Evolutionary conservation across 768 basidiomycete genomes (phyloP).

Genomic region (Naganishia vishniacii): DNA sequence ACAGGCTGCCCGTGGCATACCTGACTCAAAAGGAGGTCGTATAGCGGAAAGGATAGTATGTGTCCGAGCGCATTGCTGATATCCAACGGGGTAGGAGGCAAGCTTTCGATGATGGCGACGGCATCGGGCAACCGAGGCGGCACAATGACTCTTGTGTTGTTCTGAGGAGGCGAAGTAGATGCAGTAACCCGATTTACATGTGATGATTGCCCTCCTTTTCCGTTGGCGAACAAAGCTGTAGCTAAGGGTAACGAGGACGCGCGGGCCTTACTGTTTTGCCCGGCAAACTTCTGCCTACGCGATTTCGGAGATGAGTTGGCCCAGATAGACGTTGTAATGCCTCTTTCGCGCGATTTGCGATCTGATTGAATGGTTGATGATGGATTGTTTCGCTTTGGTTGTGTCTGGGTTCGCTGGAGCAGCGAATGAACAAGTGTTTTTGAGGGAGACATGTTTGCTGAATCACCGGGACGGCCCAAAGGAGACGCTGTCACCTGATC

Average conservation of each 20-base stretch:
- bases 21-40: not conserved
- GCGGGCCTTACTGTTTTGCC: not conserved
- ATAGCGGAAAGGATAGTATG: constrained; percentile 6
- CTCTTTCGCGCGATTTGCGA: not conserved
- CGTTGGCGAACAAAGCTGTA: not conserved
- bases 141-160: too few species aligned
- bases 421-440: not conserved
- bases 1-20: not conserved
- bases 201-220: too few species aligned
- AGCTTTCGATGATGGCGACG: not conserved
- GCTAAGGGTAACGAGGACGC: not conserved
- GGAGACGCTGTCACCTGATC: not conserved
- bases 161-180: not conserved
- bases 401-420: not conserved
- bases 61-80: not conserved
- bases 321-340: not conserved
- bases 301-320: not conserved
- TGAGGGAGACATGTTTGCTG: not conserved
- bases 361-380: not conserved
- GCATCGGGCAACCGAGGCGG: constrained; percentile 1
- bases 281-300: not conserved
- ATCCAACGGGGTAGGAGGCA: not conserved
- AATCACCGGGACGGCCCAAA: not conserved
- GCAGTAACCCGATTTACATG: not conserved
- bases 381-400: not conserved